A percentile compares a stretch with the other conserved stretches of the same genome.
Evolutionary conservation across 305 asterid species (phyloP).

Genomic region (Euphrasia arctica): DNA sequence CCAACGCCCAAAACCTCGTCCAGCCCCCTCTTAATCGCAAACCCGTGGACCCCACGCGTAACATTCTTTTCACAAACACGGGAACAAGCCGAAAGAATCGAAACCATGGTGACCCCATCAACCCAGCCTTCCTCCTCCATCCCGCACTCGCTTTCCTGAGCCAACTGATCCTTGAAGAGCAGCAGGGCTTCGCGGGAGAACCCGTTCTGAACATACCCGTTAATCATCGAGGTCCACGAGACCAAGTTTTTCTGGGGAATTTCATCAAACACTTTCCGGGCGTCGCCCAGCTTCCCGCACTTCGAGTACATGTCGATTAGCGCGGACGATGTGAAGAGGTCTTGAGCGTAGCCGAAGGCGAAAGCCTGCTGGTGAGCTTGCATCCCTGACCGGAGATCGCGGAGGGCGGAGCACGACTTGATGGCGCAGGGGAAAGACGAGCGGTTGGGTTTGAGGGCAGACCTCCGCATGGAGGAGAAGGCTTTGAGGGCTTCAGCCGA

Average conservation of each 20-base stretch:
- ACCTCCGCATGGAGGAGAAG: constrained; percentile 76
- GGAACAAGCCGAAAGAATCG: constrained; percentile 79
- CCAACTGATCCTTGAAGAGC: constrained; percentile 59
- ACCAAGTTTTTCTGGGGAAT: constrained; percentile 69
- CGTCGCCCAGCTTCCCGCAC: constrained; percentile 57
- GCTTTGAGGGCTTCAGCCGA: constrained; percentile 71
- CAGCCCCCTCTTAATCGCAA: constrained; percentile 57
- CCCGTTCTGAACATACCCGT: constrained; percentile 63
- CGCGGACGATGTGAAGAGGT: constrained; percentile 73
- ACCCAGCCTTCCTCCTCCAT: constrained; percentile 40
- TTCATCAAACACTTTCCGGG: constrained; percentile 65
- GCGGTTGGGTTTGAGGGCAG: constrained; percentile 63
- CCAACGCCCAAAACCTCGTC: constrained; percentile 51
- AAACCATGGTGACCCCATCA: constrained; percentile 66
- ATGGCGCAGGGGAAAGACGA: constrained; percentile 82
- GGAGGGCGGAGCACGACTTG: constrained; percentile 72
- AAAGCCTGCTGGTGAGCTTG: constrained; percentile 84
- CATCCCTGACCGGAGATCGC: constrained; percentile 66
- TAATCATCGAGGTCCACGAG: constrained; percentile 85
- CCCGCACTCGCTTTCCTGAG: constrained; percentile 32
- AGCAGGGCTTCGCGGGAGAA: constrained; percentile 52
- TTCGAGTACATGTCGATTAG: constrained; percentile 78
- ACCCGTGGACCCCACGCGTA: constrained; percentile 63
- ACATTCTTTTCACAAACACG: constrained; percentile 48
- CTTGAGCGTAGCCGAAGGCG: constrained; percentile 54